Evolutionary conservation across 2,329 filamentous ascomycete genomes (phyloP), one percentile per base, ranked within the genome.

Genomic region (Neurospora sp.): DNA sequence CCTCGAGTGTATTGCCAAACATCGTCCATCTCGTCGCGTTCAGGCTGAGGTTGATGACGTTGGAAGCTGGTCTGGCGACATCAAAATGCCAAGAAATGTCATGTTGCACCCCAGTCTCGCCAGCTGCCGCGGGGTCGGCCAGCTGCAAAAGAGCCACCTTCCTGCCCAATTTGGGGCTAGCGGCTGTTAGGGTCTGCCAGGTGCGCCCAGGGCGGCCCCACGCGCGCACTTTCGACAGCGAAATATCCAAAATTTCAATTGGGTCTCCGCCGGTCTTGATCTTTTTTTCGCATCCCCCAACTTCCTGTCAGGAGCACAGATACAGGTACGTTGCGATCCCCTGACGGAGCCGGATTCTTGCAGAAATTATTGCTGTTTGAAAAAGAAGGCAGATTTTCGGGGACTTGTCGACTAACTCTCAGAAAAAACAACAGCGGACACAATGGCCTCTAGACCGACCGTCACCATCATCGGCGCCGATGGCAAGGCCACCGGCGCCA

Each of bases 401-500:
- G 38, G 23, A n/a, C 17, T 66, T 15, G n/a, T 66, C 28, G 42
- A 68, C 73, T 73, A 69, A 76, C 71, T 66, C 58, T 23, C n/a
- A 15, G 10, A 11, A 6, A 38, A 38, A 67, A 58, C 72, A 72
- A 70, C 71, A 75, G 68, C 69, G 70, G 75, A 82, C 83, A 88
- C 84, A 88, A 96, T 96, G 93, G 92, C 94, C 87, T 94, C 92
- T 84, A 90, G 96, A 87, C 96, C 96, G 85, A 97, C 94, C 82
- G 96, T 99, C 84, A 93, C 93, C 83, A 94, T 99, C 87, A 90
- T 97, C 87, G 90, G 91, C 85, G 93, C 93, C 85, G 94, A 97
- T 91, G 96, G 96, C 87, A 88, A 91, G 87, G 87, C 93, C 86
- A 92, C 90, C 85, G 92, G 92, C 83, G 89, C 91, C 83, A 95